Evolutionary conservation across 441 rosid species (phyloP).

Genomic region (Adansonia madagascariensis): DNA sequence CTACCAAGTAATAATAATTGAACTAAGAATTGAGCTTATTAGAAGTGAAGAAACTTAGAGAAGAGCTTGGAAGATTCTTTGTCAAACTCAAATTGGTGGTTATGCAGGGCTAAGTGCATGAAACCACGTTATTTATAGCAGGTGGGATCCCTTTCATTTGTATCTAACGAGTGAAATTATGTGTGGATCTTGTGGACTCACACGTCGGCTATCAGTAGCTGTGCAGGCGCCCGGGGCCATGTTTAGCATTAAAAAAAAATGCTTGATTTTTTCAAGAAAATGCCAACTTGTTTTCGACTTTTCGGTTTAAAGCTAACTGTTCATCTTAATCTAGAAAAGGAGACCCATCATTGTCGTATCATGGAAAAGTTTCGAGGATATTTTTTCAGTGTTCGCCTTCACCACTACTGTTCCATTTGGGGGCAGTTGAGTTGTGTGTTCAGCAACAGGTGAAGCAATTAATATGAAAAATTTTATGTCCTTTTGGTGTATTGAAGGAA

Average conservation of each 20-base stretch:
- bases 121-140: slow-evolving; percentile 40
- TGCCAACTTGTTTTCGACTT: background rate
- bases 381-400: slow-evolving; percentile 4
- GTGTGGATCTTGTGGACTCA: slow-evolving; percentile 48
- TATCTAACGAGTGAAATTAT: slow-evolving; percentile 22
- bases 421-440: slow-evolving; percentile 4
- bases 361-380: slow-evolving; percentile 20
- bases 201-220: slow-evolving; percentile 39
- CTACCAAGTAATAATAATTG: background rate
- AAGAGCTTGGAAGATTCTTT: slow-evolving; percentile 10
- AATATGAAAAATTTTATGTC: slow-evolving; percentile 6
- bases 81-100: background rate
- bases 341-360: slow-evolving; percentile 10
- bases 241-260: slow-evolving; percentile 18
- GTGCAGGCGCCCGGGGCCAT: slow-evolving; percentile 18
- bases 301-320: slow-evolving; percentile 3
- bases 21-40: no score
- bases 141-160: slow-evolving; percentile 14
- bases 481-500: background rate
- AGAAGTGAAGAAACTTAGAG: background rate
- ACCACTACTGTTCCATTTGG: background rate
- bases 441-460: slow-evolving; percentile 4
- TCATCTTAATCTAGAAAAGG: background rate
- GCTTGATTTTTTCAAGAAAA: slow-evolving; percentile 40
- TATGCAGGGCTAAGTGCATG: slow-evolving; percentile 6